Evolutionary conservation across 2,329 filamentous ascomycete genomes (phyloP), one percentile per base, ranked within the genome.

Genomic region (Penicillium sclerotigenum): DNA sequence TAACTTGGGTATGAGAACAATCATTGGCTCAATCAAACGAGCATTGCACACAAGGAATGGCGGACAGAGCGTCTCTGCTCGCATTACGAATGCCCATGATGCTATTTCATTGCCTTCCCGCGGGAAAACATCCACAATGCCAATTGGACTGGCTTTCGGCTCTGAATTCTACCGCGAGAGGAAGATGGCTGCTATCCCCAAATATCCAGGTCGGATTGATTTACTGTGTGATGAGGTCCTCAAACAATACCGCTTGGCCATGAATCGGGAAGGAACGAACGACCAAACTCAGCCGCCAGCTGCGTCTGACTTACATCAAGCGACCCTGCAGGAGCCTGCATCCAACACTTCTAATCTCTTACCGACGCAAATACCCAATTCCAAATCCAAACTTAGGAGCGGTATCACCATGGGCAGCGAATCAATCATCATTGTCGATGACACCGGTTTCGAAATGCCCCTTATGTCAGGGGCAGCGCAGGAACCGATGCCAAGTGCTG

Each of bases 401-500:
- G 78, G 79, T 54, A 83, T 93, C 42, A 94, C 91, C 0, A 80
- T 81, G 11, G 89, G 90, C n/a, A 96, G 90, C 78, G 88, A 92
- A 68, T 96, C 91, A 0, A 95, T 96, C 62, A 82, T 96, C 53
- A 95, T 96, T 67, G 85, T 96, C 34, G 90, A 95, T 64, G 82
- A 83, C 60, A 84, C 82, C 31, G 75, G 75, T 8, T 64, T 73
- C 9, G 65, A 72, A 36, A 60, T 70, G 31, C 71, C 73, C n/a
- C 52, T 70, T 5, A 77, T 75, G 69, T 71, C 75, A 11, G 75
- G 75, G 8, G 75, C 68, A 5, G 57, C 75, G 14, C 53, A 59
- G 29, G 60, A 58, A 6, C 26, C 47, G 14, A 54, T 47, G 37
- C 24, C 46, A 16, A 47, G 42, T n/a, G 10, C 8, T 9, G 20